Evolutionary conservation across 2,329 filamentous ascomycete genomes (phyloP).

Genomic region (Macrophomina tecta): DNA sequence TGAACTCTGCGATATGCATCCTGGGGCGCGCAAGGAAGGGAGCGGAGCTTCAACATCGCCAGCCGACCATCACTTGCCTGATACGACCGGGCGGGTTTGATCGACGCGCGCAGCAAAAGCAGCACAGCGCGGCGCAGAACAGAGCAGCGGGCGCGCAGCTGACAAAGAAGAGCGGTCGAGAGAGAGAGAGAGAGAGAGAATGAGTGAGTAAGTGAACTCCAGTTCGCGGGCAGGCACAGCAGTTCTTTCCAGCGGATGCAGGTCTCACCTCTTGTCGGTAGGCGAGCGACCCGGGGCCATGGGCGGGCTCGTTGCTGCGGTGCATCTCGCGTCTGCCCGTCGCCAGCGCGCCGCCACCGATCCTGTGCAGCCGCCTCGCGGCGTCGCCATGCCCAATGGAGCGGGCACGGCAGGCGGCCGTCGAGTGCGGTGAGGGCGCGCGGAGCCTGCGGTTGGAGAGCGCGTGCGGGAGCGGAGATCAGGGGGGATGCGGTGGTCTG

Average conservation of each 20-base stretch:
- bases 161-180: conserved; percentile 27
- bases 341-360: conserved; percentile 24
- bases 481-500: conserved; percentile 19
- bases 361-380: conserved; percentile 26
- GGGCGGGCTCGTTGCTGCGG: conserved; percentile 26
- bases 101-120: conserved; percentile 4
- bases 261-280: conserved; percentile 29
- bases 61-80: background rate
- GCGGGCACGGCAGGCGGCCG: conserved; percentile 27
- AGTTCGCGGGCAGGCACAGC: conserved; percentile 11
- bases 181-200: background rate
- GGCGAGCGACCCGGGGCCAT: conserved; percentile 27
- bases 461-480: conserved; percentile 12
- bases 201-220: background rate
- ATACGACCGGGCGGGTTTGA: conserved; percentile 19
- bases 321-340: conserved; percentile 26
- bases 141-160: background rate
- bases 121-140: background rate
- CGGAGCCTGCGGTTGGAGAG: background rate
- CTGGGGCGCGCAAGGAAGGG: background rate
- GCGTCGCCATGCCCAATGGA: conserved; percentile 26
- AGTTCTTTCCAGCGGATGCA: conserved; percentile 23
- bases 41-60: too few relatives aligned
- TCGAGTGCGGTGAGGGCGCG: conserved; percentile 25
- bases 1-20: background rate